Base-by-base conservation (phyloP, 306 rosid genomes). In the Citrullus colocynthis region DNA sequence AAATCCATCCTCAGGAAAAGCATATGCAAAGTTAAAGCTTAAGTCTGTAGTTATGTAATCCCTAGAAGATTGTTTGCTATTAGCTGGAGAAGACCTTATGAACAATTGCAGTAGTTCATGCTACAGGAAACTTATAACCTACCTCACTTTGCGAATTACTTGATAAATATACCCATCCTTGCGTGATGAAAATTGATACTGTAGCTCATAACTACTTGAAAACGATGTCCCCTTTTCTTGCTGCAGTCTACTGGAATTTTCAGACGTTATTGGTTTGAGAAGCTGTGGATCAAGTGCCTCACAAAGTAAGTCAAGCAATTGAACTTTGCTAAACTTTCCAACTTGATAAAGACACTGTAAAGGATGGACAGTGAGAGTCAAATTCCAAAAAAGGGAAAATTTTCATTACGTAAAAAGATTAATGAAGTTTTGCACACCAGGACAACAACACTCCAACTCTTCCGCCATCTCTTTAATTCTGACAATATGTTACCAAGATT, bases 281-380 rank as follows among this genome's bases (percentile, higher is more conserved):
- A 86, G 41, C 75, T 90, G 91, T 30, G 93, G 89, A 89, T 88
- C 84, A 73, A 95, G 93, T 16, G 81, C 91, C 85, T 92, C 97
- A 75, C 95, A 89, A 76, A 84, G 89, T 85, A 95, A 82, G 86
- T 95, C 98, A 69, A 95, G 85, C 79, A 95, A 81, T 62, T 16
- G 89, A 62, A 87, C 82, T 79, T 83, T 87, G 77, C 81, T 77
- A 70, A 81, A 83, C 81, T 90, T 95, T 84, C 92, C 97, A 56
- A 91, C 97, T 87, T 92, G 93, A 76, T 84, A 85, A 59, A 95
- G 90, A 87, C 98, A 95, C 98, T 95, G 92, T 78, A 81, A 75
- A 34, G 81, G 52, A 78, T 51, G 61, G 77, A 51, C 30, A 48
- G 52, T 51, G 44, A 72, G 41, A 49, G 42, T 73, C 28, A 51